phyloP scores from a whole-genome alignment of 208 protist genomes.

The Vickermania spadyakhi region DNA sequence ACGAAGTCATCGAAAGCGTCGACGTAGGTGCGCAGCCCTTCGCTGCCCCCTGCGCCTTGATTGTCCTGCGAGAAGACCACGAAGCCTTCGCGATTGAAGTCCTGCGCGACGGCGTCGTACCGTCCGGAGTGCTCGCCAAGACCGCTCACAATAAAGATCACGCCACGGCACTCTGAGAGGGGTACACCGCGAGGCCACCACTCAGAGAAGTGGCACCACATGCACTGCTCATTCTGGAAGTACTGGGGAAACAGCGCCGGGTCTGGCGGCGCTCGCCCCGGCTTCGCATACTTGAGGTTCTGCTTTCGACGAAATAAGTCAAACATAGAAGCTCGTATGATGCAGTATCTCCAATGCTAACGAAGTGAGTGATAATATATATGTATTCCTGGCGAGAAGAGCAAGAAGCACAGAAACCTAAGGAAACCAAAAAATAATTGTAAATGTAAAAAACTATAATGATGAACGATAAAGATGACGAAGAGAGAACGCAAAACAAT shows the following conservation, averaged over 20 bases:
- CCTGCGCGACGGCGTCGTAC: conserved; percentile 56
- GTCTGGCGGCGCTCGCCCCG: conserved; percentile 37
- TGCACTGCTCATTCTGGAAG: conserved; percentile 58
- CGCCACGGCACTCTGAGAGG: conserved; percentile 12
- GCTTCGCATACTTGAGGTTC: conserved; percentile 27
- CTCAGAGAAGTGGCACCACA: conserved; percentile 66
- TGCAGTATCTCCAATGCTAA: too few relatives aligned
- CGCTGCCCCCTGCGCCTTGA: conserved; percentile 63
- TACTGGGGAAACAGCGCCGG: conserved; percentile 56
- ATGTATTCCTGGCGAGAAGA: too few relatives aligned
- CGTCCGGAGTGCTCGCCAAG: conserved; percentile 61
- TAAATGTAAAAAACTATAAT: background rate
- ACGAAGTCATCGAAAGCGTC: conserved; percentile 63
- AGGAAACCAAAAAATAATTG: too few relatives aligned
- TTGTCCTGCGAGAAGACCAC: conserved; percentile 60
- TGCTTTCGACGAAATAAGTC: conserved; percentile 12
- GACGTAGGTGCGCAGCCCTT: conserved; percentile 61
- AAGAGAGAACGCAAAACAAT: background rate
- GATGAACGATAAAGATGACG: background rate
- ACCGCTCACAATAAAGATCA: conserved; percentile 67
- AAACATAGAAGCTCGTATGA: background rate
- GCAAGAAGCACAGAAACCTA: too few relatives aligned
- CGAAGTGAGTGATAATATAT: too few relatives aligned
- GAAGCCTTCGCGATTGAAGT: conserved; percentile 37
- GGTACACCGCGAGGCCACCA: conserved; percentile 37